Evolutionary conservation across 768 basidiomycete species (phyloP), one percentile per base, ranked within the genome.

Genomic region (Rhodosporidiobolus odoratus): DNA sequence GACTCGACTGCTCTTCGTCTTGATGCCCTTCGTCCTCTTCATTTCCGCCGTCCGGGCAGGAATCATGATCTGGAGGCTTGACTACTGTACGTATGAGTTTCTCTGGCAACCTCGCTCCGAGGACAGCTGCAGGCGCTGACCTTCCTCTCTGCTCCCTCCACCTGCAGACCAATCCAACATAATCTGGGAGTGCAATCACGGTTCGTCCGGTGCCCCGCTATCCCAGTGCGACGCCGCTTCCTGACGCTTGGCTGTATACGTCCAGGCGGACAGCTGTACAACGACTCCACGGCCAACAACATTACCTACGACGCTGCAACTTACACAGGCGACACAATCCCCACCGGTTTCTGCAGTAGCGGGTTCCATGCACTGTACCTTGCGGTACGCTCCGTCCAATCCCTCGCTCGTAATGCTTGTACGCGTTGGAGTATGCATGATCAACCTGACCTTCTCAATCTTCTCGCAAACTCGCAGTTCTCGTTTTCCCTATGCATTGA

Each of bases 111-210:
- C 2, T 12, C 27, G 35, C 25, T 25, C 21, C 43, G 32, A 15
- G 9, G 27, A 30, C n/a, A 32, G 10, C 27, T 6, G 10, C 13
- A 8, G 6, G 23, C 45, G 35, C 27, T 32, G 19, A 43, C 21
- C n/a, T n/a, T 2, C 23, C 41, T 53, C 15, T 27, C 8, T 17
- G 30, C 30, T 30, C 16, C 52, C 32, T 40, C 48, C 25, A 12
- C 21, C 37, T 1, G 15, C 63, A 73, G 72, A 69, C 62, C 65
- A 69, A 17, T 35, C 35, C 16, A 67, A 66, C 47, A 58, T 73
- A 21, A 57, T 69, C 53, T 73, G 72, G 72, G 65, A 69, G n/a
- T 73, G 72, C 43, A 64, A 66, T 30, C 65, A 69, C 50, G 72
- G 56, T 27, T 16, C 65, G 43, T 43, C 25, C 4, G n/a, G 21